These are phyloP conservation scores for Aspergillus fijiensis DNA, from an alignment of 2,329 filamentous ascomycete genomes.

Conservation along the genomic window DNA sequence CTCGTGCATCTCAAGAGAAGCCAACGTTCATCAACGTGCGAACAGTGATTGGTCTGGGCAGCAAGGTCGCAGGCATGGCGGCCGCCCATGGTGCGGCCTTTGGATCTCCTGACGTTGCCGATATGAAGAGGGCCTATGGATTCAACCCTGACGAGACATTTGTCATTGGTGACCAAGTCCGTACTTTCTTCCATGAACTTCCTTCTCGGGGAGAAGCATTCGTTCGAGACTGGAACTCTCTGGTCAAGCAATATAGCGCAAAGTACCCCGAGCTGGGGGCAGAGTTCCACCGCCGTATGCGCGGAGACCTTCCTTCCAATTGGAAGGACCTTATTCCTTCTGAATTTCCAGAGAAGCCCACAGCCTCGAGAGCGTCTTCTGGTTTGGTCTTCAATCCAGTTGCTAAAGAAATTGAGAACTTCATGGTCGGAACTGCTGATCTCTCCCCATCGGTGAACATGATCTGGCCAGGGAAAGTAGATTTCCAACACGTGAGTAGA, in stretches of 20 bases:
- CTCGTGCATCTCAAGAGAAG: conserved; percentile 47
- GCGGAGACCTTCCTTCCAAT: conserved; percentile 49
- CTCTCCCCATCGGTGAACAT: conserved; percentile 56
- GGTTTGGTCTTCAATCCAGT: conserved; percentile 55
- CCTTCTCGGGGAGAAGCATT: conserved; percentile 47
- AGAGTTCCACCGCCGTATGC: conserved; percentile 51
- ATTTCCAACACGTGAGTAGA: conserved; percentile 50
- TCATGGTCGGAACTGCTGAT: conserved; percentile 58
- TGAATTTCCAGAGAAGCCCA: conserved; percentile 50
- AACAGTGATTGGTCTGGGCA: conserved; percentile 58
- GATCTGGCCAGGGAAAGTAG: conserved; percentile 54
- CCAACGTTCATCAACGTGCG: conserved; percentile 60
- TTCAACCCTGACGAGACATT: conserved; percentile 53
- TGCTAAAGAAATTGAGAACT: conserved; percentile 47
- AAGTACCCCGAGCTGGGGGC: conserved; percentile 49
- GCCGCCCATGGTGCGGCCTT: conserved; percentile 60
- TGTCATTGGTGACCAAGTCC: conserved; percentile 47
- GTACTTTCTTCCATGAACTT: conserved; percentile 54
- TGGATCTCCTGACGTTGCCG: conserved; percentile 53
- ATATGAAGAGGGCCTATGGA: conserved; percentile 54
- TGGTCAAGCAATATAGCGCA: conserved; percentile 46
- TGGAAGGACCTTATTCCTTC: conserved; percentile 54
- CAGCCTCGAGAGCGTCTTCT: conserved; percentile 50
- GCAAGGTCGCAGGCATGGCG: conserved; percentile 45
- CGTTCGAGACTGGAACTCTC: conserved; percentile 51